phyloP scores from a whole-genome alignment of 2,329 filamentous ascomycete species.

The Penicillium sclerotiorum region DNA sequence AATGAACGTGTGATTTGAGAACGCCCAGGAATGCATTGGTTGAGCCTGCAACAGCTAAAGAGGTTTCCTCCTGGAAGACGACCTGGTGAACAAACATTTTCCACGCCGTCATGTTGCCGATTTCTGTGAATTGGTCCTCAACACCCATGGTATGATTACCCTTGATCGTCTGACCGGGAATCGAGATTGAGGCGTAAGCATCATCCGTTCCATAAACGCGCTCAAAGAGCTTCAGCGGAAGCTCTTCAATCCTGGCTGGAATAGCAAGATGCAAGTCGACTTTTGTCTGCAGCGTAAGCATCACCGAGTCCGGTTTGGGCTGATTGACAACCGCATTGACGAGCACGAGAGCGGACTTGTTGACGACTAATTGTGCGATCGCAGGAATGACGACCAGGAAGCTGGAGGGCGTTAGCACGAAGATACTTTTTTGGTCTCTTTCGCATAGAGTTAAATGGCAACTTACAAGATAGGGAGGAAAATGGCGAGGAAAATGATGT shows the following conservation, averaged over 20 bases:
- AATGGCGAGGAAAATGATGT: conserved; percentile 48
- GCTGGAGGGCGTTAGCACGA: conserved; percentile 27
- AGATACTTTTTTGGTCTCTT: conserved; percentile 11
- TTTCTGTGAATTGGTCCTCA: conserved; percentile 9
- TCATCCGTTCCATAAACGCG: conserved; percentile 15
- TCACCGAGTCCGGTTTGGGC: conserved; percentile 23
- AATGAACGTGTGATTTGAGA: conserved; percentile 22
- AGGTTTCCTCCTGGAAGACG: conserved; percentile 17
- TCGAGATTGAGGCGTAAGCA: conserved; percentile 19
- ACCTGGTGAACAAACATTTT: conserved; percentile 18
- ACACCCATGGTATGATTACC: conserved; percentile 24
- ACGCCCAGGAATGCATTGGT: conserved; percentile 23
- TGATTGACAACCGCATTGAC: conserved; percentile 20
- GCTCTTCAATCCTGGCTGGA: conserved; percentile 21
- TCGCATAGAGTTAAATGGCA: neutral
- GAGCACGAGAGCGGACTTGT: conserved; percentile 46
- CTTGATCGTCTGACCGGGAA: conserved; percentile 24
- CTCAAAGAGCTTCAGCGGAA: conserved; percentile 20
- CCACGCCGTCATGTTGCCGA: conserved; percentile 21
- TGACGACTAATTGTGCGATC: conserved; percentile 51
- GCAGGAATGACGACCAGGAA: conserved; percentile 52
- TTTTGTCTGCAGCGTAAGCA: conserved; percentile 22
- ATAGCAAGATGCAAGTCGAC: conserved; percentile 23
- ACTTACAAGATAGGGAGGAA: conserved; percentile 52
- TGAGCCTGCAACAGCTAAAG: conserved; percentile 14